These are phyloP conservation scores for Trichoderma semiorbis DNA, from an alignment of 2,329 filamentous ascomycete genomes.

Conservation along the genomic window DNA sequence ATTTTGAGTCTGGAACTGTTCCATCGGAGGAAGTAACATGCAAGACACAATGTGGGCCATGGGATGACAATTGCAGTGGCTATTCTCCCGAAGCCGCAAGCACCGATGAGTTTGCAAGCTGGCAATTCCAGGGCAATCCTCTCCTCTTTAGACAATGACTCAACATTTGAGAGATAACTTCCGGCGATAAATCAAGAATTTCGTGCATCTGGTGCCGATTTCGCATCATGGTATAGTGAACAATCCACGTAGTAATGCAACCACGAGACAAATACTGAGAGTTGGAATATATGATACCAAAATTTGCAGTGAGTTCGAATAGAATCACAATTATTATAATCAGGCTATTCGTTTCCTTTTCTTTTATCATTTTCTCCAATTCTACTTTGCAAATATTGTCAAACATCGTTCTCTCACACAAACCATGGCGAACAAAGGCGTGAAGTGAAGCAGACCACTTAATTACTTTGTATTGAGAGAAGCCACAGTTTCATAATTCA, in stretches of 20 bases:
- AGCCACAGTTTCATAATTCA: not conserved
- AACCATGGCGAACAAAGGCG: not conserved
- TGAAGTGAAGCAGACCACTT: not conserved
- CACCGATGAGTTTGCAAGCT: not conserved
- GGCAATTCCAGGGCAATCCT: not conserved
- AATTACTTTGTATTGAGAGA: not conserved
- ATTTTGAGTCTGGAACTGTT: constrained; percentile 1
- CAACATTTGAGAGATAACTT: not conserved
- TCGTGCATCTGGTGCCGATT: not conserved
- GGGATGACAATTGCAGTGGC: not conserved
- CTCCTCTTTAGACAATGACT: not conserved
- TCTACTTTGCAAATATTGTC: not conserved
- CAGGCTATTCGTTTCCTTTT: not conserved
- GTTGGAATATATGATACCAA: not conserved
- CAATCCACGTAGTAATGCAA: not conserved
- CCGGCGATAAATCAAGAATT: not conserved
- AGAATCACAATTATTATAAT: not conserved
- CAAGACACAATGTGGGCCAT: not conserved
- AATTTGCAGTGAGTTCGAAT: not conserved
- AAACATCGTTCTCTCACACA: not conserved
- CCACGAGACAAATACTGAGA: not conserved
- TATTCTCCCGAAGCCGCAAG: not conserved
- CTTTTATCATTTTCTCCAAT: not conserved
- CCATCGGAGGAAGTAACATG: not conserved
- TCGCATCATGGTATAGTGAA: not conserved